These are phyloP conservation scores for Linaria vulgaris DNA, from an alignment of 257 asterid species.

Conservation along the genomic window DNA sequence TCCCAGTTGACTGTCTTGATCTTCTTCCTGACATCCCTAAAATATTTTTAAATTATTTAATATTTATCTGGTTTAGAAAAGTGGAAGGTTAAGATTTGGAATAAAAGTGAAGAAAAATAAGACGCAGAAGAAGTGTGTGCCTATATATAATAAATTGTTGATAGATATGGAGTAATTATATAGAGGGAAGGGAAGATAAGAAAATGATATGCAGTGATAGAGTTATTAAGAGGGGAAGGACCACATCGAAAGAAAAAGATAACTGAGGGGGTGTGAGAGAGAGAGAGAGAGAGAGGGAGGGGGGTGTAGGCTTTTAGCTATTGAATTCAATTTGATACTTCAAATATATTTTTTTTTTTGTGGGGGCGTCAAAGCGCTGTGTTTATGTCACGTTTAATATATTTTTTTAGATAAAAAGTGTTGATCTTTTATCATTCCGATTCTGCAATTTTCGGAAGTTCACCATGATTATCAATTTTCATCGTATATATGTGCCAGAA, in stretches of 20 bases:
- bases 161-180: neutral
- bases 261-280: neutral
- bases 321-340: too few relatives aligned
- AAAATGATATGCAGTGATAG: constrained; percentile 32
- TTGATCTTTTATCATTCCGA: too few relatives aligned
- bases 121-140: constrained; percentile 22
- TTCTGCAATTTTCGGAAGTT: too few relatives aligned
- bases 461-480: too few relatives aligned
- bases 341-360: too few relatives aligned
- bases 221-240: constrained; percentile 36
- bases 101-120: constrained; percentile 11
- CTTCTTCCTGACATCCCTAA: constrained; percentile 64
- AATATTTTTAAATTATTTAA: neutral
- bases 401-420: too few relatives aligned
- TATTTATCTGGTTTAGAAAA: too few relatives aligned
- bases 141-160: neutral
- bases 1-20: constrained; percentile 46
- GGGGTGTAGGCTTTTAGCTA: too few relatives aligned
- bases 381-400: too few relatives aligned
- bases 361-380: too few relatives aligned
- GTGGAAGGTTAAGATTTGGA: neutral
- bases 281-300: neutral
- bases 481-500: too few relatives aligned
- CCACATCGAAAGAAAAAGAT: constrained; percentile 30
- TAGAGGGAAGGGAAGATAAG: constrained; percentile 32